Evolutionary conservation across 192 early-diverging fungal species (phyloP).

Genomic region (Coemansia biformis): DNA sequence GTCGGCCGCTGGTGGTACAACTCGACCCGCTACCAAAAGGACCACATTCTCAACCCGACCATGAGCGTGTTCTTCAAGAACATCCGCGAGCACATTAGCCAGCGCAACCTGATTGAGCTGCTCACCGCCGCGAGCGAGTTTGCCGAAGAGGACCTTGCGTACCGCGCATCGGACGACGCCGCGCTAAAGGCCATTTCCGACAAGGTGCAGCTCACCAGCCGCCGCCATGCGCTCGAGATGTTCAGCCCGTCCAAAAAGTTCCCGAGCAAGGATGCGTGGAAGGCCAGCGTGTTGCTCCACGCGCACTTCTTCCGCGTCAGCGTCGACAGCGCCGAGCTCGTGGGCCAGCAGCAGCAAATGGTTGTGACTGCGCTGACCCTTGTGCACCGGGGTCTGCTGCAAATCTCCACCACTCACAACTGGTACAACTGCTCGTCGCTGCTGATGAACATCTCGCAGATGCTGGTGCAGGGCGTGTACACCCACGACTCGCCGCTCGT

Average conservation of each 20-base stretch:
- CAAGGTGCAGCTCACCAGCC: conserved; percentile 33
- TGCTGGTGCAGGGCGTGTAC: conserved; percentile 83
- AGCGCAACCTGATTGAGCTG: conserved; percentile 68
- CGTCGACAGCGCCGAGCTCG: conserved; percentile 51
- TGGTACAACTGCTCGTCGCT: conserved; percentile 70
- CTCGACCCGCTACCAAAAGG: conserved; percentile 81
- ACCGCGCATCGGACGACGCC: conserved; percentile 43
- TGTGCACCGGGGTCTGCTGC: conserved; percentile 74
- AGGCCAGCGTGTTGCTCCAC: conserved; percentile 72
- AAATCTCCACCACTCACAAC: conserved; percentile 77
- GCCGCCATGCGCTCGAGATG: conserved; percentile 31
- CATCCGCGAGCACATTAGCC: conserved; percentile 67
- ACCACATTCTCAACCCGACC: conserved; percentile 79
- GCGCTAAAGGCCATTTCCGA: conserved; percentile 47
- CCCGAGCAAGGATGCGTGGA: conserved; percentile 49
- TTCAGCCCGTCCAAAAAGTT: conserved; percentile 49
- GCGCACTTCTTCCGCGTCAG: conserved; percentile 77
- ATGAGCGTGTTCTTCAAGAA: conserved; percentile 92
- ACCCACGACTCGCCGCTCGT: conserved; percentile 70
- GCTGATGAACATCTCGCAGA: conserved; percentile 82
- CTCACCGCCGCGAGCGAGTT: conserved; percentile 74
- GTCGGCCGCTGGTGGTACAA: conserved; percentile 96
- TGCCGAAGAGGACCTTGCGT: conserved; percentile 41
- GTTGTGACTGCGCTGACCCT: conserved; percentile 69
- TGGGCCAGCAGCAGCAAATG: conserved; percentile 61